These are phyloP conservation scores for Rhizomucor pusillus DNA, from an alignment of 371 early-diverging fungal species.

Conservation along the genomic window DNA sequence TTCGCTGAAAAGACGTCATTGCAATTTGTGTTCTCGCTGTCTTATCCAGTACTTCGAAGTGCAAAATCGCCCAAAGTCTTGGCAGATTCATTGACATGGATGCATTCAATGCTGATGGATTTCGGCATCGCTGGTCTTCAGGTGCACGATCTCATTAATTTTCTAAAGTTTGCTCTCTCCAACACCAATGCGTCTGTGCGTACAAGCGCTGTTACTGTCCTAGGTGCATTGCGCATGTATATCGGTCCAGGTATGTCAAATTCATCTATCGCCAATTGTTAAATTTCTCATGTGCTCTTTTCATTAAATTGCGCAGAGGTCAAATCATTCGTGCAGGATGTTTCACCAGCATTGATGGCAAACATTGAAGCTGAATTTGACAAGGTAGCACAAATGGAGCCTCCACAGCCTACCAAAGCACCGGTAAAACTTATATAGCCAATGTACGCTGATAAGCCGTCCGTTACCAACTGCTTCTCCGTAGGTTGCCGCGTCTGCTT, in stretches of 20 bases:
- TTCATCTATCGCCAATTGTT: background rate
- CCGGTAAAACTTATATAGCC: no score
- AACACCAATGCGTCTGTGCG: constrained; percentile 87
- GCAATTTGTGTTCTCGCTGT: constrained; percentile 76
- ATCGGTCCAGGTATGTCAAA: constrained; percentile 72
- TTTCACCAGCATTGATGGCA: constrained; percentile 76
- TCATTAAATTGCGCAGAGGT: constrained; percentile 43
- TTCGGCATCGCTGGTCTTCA: constrained; percentile 83
- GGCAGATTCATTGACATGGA: constrained; percentile 84
- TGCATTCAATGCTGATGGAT: constrained; percentile 75
- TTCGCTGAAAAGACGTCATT: constrained; percentile 76
- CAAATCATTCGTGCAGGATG: constrained; percentile 78
- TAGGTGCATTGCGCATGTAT: constrained; percentile 80
- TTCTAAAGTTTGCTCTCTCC: constrained; percentile 71
- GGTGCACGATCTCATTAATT: constrained; percentile 77
- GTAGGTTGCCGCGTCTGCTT: no score
- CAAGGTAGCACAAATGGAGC: constrained; percentile 73
- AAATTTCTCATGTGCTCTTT: background rate
- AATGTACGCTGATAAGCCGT: no score
- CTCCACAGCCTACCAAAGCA: constrained; percentile 72
- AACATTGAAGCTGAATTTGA: constrained; percentile 91
- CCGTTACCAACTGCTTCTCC: no score
- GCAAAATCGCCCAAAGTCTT: constrained; percentile 90
- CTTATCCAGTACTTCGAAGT: constrained; percentile 73
- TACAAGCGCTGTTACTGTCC: constrained; percentile 69